phyloP scores from a whole-genome alignment of 2,329 filamentous ascomycete species.

The Sporothrix euskadiensis region DNA sequence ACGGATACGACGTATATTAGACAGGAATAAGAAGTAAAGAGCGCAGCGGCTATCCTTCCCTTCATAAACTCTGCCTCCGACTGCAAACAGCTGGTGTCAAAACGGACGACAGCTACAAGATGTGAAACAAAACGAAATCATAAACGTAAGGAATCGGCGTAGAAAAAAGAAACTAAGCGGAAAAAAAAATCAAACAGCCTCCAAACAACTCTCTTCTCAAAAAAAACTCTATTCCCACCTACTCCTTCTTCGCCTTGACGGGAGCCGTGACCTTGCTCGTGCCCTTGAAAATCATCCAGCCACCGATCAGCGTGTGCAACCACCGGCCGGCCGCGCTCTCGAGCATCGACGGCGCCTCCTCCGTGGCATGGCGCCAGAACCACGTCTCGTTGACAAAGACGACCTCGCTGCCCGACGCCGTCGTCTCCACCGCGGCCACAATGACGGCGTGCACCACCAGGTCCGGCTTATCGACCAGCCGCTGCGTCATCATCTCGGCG shows the following conservation, averaged over 20 bases:
- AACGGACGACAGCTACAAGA: not conserved
- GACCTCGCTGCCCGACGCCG: constrained; percentile 25
- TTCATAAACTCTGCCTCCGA: not conserved
- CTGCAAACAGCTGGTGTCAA: not conserved
- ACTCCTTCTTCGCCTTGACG: constrained; percentile 20
- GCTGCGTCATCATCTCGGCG: constrained; percentile 38
- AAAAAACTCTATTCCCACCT: not conserved
- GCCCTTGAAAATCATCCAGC: constrained; percentile 31
- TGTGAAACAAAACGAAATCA: not conserved
- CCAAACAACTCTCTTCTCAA: not conserved
- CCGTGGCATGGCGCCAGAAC: constrained; percentile 40
- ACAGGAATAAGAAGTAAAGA: not conserved
- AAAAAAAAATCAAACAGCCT: not conserved
- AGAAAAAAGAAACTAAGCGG: not conserved
- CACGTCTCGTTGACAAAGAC: constrained; percentile 45
- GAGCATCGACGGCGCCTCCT: constrained; percentile 38
- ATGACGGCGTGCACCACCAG: constrained; percentile 36
- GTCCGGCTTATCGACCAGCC: constrained; percentile 35
- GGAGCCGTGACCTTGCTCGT: constrained; percentile 18
- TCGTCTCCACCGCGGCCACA: constrained; percentile 34
- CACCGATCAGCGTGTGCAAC: constrained; percentile 36
- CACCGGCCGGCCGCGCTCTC: constrained; percentile 38
- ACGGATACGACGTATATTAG: not conserved
- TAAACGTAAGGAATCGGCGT: not conserved
- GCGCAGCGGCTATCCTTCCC: not conserved